Conservation (phyloP, 331 rosid genomes). For the Quercus lobata region DNA sequence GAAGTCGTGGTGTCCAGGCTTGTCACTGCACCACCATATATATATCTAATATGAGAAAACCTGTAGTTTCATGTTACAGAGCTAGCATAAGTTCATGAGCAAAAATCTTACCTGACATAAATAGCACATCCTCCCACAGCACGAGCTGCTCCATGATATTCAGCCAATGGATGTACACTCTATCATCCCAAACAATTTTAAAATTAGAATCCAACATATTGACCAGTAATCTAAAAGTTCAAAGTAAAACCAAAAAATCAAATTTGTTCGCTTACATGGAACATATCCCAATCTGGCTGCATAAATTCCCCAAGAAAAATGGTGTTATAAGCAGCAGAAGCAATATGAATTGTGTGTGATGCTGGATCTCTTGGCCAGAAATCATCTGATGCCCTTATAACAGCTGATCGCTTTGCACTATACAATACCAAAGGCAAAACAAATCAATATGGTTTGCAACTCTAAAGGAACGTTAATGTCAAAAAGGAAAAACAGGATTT, state of each 20-base stretch:
- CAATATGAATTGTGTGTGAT: slow-evolving; percentile 90
- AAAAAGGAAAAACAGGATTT: not conserved
- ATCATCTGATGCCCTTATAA: slow-evolving; percentile 90
- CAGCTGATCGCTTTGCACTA: slow-evolving; percentile 71
- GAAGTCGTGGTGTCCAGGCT: slow-evolving; percentile 91
- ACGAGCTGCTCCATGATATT: slow-evolving; percentile 94
- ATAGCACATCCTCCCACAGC: slow-evolving; percentile 91
- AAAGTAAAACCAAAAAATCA: not conserved
- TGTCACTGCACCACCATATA: slow-evolving; percentile 56
- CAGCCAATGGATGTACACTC: slow-evolving; percentile 95
- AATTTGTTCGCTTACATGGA: slow-evolving; percentile 57
- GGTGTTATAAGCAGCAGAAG: slow-evolving; percentile 90
- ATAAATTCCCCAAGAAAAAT: slow-evolving; percentile 90
- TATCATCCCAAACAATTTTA: slow-evolving; percentile 15
- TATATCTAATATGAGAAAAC: slow-evolving; percentile 12
- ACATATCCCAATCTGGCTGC: slow-evolving; percentile 99
- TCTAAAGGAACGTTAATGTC: not conserved
- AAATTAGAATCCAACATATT: slow-evolving; percentile 12
- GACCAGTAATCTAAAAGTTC: not conserved
- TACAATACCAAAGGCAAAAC: not conserved
- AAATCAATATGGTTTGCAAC: not conserved
- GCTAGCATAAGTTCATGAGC: not conserved
- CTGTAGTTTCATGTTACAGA: not conserved
- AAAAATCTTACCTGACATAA: slow-evolving; percentile 66
- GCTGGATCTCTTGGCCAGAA: slow-evolving; percentile 93